Percentiles rank a stretch among this genome's conserved stretches.
Conservation (phyloP, 2,329 filamentous ascomycete species). For the Calonectria pteridis region DNA sequence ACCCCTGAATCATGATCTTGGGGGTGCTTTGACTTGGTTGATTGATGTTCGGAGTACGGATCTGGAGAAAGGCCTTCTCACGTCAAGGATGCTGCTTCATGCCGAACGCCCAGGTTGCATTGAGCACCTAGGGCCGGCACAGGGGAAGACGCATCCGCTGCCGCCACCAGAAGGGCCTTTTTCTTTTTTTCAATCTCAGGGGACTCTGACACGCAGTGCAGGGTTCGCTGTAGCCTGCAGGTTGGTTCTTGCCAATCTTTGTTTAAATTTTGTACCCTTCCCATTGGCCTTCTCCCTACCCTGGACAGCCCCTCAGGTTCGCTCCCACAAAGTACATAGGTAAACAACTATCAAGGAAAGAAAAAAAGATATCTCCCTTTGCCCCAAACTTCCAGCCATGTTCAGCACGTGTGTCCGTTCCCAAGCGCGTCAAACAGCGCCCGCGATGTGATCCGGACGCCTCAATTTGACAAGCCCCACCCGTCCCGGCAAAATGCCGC, state of each 20-base stretch:
- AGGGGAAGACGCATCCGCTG: conserved; percentile 5
- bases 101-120: conserved; percentile 9
- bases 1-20: conserved; percentile 23
- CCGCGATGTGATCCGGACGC: conserved; percentile 4
- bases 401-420: conserved; percentile 9
- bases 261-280: neutral
- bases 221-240: conserved; percentile 13
- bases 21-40: neutral
- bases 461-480: conserved; percentile 20
- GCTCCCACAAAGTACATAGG: neutral
- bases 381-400: neutral
- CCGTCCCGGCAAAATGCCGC: conserved; percentile 13
- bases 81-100: neutral
- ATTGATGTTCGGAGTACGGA: neutral
- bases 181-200: conserved; percentile 1
- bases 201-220: neutral
- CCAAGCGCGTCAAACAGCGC: conserved; percentile 16
- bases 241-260: neutral
- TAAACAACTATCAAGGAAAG: neutral
- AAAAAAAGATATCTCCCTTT: neutral
- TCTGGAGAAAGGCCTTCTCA: neutral
- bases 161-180: neutral
- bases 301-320: neutral
- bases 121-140: neutral
- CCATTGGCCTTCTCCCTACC: neutral